A percentile compares a stretch with the other conserved stretches of the same genome.
Conservation (phyloP, 108 stramenopile genomes). For the Epipyxis sp. region DNA sequence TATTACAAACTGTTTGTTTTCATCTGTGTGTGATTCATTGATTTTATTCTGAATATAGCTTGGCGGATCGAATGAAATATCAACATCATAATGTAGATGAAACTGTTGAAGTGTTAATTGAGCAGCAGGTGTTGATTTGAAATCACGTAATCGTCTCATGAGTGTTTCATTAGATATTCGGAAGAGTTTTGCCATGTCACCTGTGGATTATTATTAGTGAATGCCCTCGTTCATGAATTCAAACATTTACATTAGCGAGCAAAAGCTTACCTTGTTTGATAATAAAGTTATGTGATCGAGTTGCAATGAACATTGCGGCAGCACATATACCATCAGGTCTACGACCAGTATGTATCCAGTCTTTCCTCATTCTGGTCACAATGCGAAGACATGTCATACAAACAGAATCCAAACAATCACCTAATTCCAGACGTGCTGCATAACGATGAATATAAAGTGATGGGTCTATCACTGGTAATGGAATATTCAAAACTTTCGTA, state of each 20-base stretch:
- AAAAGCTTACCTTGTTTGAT: slow-evolving; percentile 66
- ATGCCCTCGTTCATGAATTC: background rate
- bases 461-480: slow-evolving; percentile 91
- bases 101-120: slow-evolving; percentile 76
- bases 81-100: slow-evolving; percentile 56
- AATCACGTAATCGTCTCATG: slow-evolving; percentile 77
- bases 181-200: too few relatives aligned
- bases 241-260: background rate
- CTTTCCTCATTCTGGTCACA: slow-evolving; percentile 90
- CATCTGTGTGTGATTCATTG: too few relatives aligned
- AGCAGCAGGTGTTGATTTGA: slow-evolving; percentile 79
- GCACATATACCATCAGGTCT: slow-evolving; percentile 95
- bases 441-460: slow-evolving; percentile 97
- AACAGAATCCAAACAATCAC: slow-evolving; percentile 69
- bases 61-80: too few relatives aligned
- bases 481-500: slow-evolving; percentile 76
- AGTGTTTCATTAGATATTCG: slow-evolving; percentile 85
- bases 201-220: too few relatives aligned
- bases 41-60: too few relatives aligned
- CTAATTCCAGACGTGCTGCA: slow-evolving; percentile 90
- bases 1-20: too few relatives aligned
- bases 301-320: slow-evolving; percentile 86
- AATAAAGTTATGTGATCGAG: slow-evolving; percentile 89
- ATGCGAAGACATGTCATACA: slow-evolving; percentile 80
- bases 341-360: slow-evolving; percentile 96